Evolutionary conservation across 2,329 filamentous ascomycete species (phyloP).

Genomic region (Ploettnerulaceae sp.): DNA sequence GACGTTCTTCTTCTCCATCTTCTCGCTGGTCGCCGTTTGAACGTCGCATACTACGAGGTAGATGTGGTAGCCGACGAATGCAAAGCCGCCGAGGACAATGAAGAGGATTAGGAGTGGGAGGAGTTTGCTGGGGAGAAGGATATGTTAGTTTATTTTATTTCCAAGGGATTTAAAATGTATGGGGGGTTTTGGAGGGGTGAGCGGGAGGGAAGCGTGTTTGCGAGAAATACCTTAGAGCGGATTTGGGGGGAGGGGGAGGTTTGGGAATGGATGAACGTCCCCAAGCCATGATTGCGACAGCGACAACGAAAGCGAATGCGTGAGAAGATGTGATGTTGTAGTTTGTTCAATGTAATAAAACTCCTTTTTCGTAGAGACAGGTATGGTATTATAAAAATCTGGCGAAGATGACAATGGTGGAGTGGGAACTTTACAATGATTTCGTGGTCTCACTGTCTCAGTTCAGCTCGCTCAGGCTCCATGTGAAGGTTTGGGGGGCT

Average conservation of each 20-base stretch:
- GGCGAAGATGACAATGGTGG: background rate
- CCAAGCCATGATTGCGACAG: constrained; percentile 34
- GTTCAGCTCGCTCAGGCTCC: background rate
- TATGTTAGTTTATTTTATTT: constrained; percentile 8
- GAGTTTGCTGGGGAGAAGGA: constrained; percentile 45
- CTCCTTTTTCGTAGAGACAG: background rate
- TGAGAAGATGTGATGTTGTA: background rate
- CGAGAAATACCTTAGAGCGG: constrained; percentile 32
- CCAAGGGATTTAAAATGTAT: background rate
- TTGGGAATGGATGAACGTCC: constrained; percentile 28
- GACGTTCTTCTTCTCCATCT: constrained; percentile 72
- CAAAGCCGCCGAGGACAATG: constrained; percentile 49
- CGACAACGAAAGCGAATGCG: constrained; percentile 1
- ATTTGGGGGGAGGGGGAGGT: constrained; percentile 31
- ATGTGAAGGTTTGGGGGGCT: constrained; percentile 6
- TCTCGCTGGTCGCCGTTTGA: constrained; percentile 57
- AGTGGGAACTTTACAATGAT: constrained; percentile 5
- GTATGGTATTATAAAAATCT: background rate
- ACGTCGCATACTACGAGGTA: constrained; percentile 65
- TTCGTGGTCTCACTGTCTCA: background rate
- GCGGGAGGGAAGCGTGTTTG: background rate
- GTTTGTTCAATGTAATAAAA: background rate
- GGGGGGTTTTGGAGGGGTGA: no score
- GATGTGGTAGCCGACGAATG: constrained; percentile 67
- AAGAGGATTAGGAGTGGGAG: constrained; percentile 64